Evolutionary conservation across 345 rosid species (phyloP), one percentile per base, ranked within the genome.

Genomic region (Acer yangbiense): DNA sequence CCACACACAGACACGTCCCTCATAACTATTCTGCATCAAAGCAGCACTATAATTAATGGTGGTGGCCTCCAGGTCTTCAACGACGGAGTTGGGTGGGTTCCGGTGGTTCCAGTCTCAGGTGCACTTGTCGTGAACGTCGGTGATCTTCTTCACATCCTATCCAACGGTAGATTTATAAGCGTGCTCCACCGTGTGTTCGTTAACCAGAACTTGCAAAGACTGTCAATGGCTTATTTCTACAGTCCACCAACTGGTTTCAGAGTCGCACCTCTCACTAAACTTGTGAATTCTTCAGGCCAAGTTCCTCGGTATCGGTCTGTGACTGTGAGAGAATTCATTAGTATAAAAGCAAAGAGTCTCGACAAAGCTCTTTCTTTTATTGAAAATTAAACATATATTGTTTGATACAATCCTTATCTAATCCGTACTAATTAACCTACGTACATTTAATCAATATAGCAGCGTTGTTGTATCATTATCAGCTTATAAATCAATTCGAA

Each of bases 1-100:
- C 90, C 98, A 1, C 98, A 94, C 83, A 95, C 95, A 9, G 98
- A 95, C 85, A 86, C 95, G 1, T 89, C 90, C 4, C 80, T 93
- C 57, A 9, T 95, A 48, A 95, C 98, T 23, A 82, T 95, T 70
- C 82, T 95, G 10, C 87, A 91, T 80, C 98, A 93, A 69, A 87
- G 72, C 79, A 48, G 76, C 68, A 72, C 75, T 14, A 82, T 1
- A 9, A 46, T 29, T 29, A 29, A 7, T 43, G 46, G 46, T 43
- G 46, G 79, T 9, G 96, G 98, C 23, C 87, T 94, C 68, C 93
- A 94, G 68, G 79, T 92, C 16, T 84, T 82, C 76, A 87, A 86
- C 18, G 83, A 89, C 35, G 93, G 84, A 29, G 55, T 48, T 9
- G 94, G 93, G 7, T 94, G 98, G 98, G 85, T 88, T 66, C 73